Base-by-base conservation (phyloP, 129 eudicot genomes). In the Deinandra increscens region DNA sequence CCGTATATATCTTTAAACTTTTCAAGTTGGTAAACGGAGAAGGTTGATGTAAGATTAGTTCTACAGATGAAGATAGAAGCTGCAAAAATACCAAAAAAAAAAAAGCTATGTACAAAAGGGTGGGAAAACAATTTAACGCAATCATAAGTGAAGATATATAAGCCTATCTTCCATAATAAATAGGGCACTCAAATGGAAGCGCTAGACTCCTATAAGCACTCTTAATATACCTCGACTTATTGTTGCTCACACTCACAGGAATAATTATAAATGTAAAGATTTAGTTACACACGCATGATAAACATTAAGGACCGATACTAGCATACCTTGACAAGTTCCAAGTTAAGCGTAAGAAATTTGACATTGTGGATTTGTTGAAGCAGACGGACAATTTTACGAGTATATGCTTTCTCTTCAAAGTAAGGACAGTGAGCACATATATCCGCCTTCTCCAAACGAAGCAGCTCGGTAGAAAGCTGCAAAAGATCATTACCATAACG, bases 21-120 rank as follows among this genome's bases (percentile, higher is more conserved):
- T 66, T 46, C 15, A 66, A 26, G 42, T 66, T 66, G 34, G 29
- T 9, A 66, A 66, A 66, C 31, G 59, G 71, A 29, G 59, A 66
- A 46, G 71, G 44, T 7, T 48, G 72, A 48, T 48, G n/a, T 15
- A 11, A 15, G 0, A 67, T 15, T 67, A 48, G 72, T 48, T 67
- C 60, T 44, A 9, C 23, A 0, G 4, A 15, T 31, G 43, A 46
- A 15, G 72, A 46, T 15, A 67, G 60, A 67, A 33, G 60, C 72
- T 67, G 45, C 60, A 26, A 15, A 49, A 8, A n/a, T n/a, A n/a
- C n/a, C n/a, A 14, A 46, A 6, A 51, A 4, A 12, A 18, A 48
- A 8, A n/a, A 0, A 13, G 34, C 12, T n/a, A 39, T 37, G 29
- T 61, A 37, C 1, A 61, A 19, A 61, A 61, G 8, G 3, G 12